A percentile compares a stretch with the other conserved stretches of the same genome.
Conservation (phyloP, 345 rosid species). For the Linum lewisii region DNA sequence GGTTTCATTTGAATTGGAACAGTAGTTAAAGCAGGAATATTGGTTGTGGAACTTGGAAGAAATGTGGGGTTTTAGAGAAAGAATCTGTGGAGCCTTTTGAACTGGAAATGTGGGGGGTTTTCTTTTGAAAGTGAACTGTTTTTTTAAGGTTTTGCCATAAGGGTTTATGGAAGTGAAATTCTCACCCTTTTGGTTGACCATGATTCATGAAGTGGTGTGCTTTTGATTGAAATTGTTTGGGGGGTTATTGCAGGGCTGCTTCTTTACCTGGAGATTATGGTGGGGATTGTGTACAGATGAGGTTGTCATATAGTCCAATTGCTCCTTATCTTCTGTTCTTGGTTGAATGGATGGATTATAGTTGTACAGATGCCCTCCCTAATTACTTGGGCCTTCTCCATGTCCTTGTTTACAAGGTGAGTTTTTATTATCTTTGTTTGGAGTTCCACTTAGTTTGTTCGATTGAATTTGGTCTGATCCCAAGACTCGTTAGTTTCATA, state of each 20-base stretch:
- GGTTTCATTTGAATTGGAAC: background rate
- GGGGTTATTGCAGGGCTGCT: constrained; percentile 39
- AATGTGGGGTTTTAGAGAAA: background rate
- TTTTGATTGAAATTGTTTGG: background rate
- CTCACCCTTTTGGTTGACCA: no score
- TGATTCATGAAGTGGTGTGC: no score
- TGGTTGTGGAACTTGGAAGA: background rate
- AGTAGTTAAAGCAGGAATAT: background rate
- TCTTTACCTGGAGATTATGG: constrained; percentile 44
- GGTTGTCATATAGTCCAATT: constrained; percentile 46
- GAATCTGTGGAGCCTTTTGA: background rate
- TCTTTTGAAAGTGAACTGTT: no score
- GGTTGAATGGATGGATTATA: constrained; percentile 61
- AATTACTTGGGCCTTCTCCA: constrained; percentile 47
- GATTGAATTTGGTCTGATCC: no score
- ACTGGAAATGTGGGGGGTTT: background rate
- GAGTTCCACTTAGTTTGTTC: no score
- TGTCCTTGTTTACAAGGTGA: constrained; percentile 48
- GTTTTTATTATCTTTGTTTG: no score
- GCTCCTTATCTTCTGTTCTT: constrained; percentile 49
- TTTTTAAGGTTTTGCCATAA: background rate
- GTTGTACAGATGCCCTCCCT: constrained; percentile 51
- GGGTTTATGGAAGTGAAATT: background rate
- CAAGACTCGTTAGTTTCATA: background rate
- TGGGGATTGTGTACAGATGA: constrained; percentile 47